Base-by-base conservation (phyloP, 2,329 filamentous ascomycete genomes). In the Hirsutella rhossiliensis region DNA sequence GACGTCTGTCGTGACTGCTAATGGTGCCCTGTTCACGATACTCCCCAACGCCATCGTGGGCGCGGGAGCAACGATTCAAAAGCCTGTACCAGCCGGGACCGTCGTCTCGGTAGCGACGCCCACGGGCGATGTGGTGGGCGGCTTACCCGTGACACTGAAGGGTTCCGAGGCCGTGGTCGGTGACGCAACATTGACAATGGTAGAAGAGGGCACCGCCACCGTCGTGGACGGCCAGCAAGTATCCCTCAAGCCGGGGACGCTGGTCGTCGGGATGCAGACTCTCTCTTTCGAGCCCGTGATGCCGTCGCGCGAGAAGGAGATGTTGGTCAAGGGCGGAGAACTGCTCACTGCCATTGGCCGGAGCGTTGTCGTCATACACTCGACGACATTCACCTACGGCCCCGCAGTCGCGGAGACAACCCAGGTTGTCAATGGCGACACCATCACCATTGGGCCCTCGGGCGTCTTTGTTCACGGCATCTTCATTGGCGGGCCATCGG, bases 321-420 rank as follows among this genome's bases (percentile, higher is more conserved):
- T 71, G 2, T 56, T 72, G 7, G 64, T 76, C 5, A 57, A 64
- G 11, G 73, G 73, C 37, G 73, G 71, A 17, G 62, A 72, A 45
- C 59, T 72, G 46, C 55, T 71, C 27, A 72, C 68, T 1, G 66
- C 60, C 11, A 57, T 66, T 23, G 70, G 69, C 15, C 52, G 54
- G 13, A 64, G 62, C 12, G 53, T 65, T 15, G 59, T 67, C 8
- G 58, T 72, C 13, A 54, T 72, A 19, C 59, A 62, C 41, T 64
- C 62, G 5, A 65, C 60, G 3, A 71, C 67, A 7, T 56, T 73
- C 42, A 71, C 66, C 1, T 75, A 75, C 48, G 66, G 66, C 1
- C 54, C 60, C 1, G 53, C 50, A 27, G 55, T 58, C 4, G 48
- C 62, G 4, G 55, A 52, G 2, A 54, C 57, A 1, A 63, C 64